These are phyloP conservation scores for Jacaranda mimosifolia DNA, from an alignment of 257 asterid genomes.

Conservation along the genomic window DNA sequence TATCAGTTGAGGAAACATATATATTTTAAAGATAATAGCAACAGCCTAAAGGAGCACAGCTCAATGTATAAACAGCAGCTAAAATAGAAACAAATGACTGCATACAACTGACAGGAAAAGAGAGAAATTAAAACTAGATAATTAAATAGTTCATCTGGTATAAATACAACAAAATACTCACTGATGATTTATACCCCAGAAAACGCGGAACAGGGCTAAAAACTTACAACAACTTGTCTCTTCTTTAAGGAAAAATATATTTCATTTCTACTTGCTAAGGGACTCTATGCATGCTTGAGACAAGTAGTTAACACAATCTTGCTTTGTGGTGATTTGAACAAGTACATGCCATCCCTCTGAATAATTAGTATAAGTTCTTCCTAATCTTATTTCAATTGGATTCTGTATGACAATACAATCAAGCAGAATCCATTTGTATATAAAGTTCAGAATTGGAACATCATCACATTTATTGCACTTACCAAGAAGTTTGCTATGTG, in stretches of 20 bases:
- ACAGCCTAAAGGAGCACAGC: too few species aligned
- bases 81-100: slow-evolving; percentile 11
- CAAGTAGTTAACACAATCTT: slow-evolving; percentile 18
- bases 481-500: slow-evolving; percentile 14
- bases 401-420: slow-evolving; percentile 25
- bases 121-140: background rate
- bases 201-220: background rate
- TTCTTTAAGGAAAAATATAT: background rate
- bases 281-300: background rate
- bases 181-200: background rate
- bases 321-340: slow-evolving; percentile 15
- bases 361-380: background rate
- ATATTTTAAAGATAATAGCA: too few species aligned
- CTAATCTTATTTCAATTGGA: slow-evolving; percentile 31
- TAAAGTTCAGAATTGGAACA: background rate
- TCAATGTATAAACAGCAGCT: background rate
- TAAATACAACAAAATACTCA: slow-evolving; percentile 8
- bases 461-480: slow-evolving; percentile 28
- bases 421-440: slow-evolving; percentile 1
- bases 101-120: background rate
- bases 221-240: slow-evolving; percentile 12
- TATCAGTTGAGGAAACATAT: too few species aligned
- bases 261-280: background rate
- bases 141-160: background rate
- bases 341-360: background rate